Percentiles rank a stretch among this genome's conserved stretches.
These are phyloP conservation scores for Bipolaris cookei DNA, from an alignment of 2,329 filamentous ascomycete genomes.

Conservation along the genomic window DNA sequence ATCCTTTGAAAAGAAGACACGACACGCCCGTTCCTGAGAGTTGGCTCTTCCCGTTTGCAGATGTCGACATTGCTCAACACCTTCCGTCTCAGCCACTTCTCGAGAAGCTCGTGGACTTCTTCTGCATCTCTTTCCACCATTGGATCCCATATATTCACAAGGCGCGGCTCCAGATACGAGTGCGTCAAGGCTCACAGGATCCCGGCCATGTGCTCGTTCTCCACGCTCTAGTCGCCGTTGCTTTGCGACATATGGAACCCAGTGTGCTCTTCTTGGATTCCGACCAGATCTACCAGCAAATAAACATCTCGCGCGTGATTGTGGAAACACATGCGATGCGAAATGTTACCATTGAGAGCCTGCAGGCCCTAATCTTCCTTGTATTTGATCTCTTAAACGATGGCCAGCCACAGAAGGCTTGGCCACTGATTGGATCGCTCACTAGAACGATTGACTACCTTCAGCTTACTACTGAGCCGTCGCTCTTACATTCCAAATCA, in stretches of 20 bases:
- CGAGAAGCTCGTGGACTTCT: conserved; percentile 38
- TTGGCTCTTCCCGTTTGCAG: conserved; percentile 29
- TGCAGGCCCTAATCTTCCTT: conserved; percentile 42
- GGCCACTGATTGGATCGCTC: conserved; percentile 44
- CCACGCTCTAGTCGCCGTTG: conserved; percentile 38
- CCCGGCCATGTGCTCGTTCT: conserved; percentile 32
- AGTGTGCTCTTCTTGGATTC: conserved; percentile 31
- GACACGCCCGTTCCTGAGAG: conserved; percentile 21
- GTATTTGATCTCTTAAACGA: conserved; percentile 45
- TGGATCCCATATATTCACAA: conserved; percentile 47
- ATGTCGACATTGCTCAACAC: conserved; percentile 34
- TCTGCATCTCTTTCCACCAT: conserved; percentile 44
- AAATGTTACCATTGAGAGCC: conserved; percentile 37
- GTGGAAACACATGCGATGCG: conserved; percentile 39
- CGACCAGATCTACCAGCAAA: conserved; percentile 37
- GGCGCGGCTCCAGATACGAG: conserved; percentile 33
- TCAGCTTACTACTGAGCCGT: conserved; percentile 40
- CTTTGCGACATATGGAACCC: conserved; percentile 39
- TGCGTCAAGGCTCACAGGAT: conserved; percentile 24
- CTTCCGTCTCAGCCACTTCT: conserved; percentile 37
- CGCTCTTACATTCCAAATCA: conserved; percentile 31
- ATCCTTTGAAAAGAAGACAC: conserved; percentile 37
- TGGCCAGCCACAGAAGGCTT: conserved; percentile 38
- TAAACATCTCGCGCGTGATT: conserved; percentile 36
- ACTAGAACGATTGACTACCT: conserved; percentile 45